Percentiles rank a stretch among this genome's conserved stretches.
These are phyloP conservation scores for Stellera chamaejasme DNA, from an alignment of 345 rosid species.

Conservation along the genomic window DNA sequence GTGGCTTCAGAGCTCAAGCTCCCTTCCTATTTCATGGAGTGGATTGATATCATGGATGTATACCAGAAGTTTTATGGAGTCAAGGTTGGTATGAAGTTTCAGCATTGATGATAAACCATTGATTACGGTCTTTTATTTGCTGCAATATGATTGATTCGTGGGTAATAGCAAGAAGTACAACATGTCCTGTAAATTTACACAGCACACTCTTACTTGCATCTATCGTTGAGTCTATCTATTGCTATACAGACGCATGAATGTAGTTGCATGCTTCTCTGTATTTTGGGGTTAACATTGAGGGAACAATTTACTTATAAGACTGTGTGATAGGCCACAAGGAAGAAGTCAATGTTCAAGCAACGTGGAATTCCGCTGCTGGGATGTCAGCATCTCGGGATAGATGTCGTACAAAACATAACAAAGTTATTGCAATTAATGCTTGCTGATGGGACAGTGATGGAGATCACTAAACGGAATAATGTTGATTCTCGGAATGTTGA, in stretches of 20 bases:
- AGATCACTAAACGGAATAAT: slow-evolving; percentile 49
- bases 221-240: not conserved
- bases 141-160: not conserved
- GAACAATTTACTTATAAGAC: not conserved
- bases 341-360: slow-evolving; percentile 74
- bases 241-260: not conserved
- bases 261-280: not conserved
- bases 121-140: no score
- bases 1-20: slow-evolving; percentile 47
- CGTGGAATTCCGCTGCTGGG: slow-evolving; percentile 53
- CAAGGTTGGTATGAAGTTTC: slow-evolving; percentile 31
- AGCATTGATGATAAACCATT: not conserved
- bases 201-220: not conserved
- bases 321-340: slow-evolving; percentile 60
- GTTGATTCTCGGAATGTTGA: slow-evolving; percentile 43
- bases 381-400: slow-evolving; percentile 77
- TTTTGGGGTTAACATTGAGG: no score
- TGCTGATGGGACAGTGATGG: slow-evolving; percentile 53
- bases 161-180: not conserved
- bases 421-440: slow-evolving; percentile 68
- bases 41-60: slow-evolving; percentile 75
- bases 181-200: no score
- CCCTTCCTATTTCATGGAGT: slow-evolving; percentile 70
- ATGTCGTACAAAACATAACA: slow-evolving; percentile 69
- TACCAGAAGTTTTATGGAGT: slow-evolving; percentile 55